phyloP scores from a whole-genome alignment of 768 basidiomycete species.

The Nevesoporus exiguus region DNA sequence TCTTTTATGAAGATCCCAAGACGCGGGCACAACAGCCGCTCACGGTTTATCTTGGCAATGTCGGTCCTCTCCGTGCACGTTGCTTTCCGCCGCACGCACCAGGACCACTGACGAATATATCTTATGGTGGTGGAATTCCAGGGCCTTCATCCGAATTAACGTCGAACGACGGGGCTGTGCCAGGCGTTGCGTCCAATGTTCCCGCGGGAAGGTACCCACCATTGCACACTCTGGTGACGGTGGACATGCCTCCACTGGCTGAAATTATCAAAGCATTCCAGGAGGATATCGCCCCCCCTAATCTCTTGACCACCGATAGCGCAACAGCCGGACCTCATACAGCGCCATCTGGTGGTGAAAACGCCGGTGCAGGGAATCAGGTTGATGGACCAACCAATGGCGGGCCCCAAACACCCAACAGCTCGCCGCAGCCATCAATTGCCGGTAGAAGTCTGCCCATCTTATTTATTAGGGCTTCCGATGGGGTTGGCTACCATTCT shows the following conservation, averaged over 20 bases:
- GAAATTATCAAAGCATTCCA: slow-evolving; percentile 79
- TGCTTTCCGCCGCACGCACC: slow-evolving; percentile 72
- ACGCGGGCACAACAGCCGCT: slow-evolving; percentile 64
- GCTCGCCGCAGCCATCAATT: slow-evolving; percentile 47
- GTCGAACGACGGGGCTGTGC: slow-evolving; percentile 21
- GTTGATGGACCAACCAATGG: slow-evolving; percentile 26
- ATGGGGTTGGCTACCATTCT: slow-evolving; percentile 89
- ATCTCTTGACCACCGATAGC: slow-evolving; percentile 33
- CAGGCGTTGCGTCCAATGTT: slow-evolving; percentile 19
- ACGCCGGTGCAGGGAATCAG: slow-evolving; percentile 24
- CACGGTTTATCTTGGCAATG: slow-evolving; percentile 84
- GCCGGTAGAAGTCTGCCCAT: slow-evolving; percentile 70
- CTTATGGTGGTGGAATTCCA: slow-evolving; percentile 50
- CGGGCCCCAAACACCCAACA: slow-evolving; percentile 18
- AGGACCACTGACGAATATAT: slow-evolving; percentile 61
- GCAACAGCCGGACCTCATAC: slow-evolving; percentile 37
- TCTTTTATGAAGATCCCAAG: slow-evolving; percentile 76
- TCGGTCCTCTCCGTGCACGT: slow-evolving; percentile 79
- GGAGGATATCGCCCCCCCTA: slow-evolving; percentile 56
- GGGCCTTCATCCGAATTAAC: slow-evolving; percentile 35
- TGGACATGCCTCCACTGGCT: slow-evolving; percentile 75
- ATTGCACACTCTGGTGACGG: slow-evolving; percentile 77
- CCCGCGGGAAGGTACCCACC: slow-evolving; percentile 50
- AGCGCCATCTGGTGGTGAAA: slow-evolving; percentile 25
- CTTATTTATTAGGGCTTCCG: slow-evolving; percentile 74